Percentiles rank a stretch among this genome's conserved stretches.
These are phyloP conservation scores for Podospora pseudopauciseta DNA, from an alignment of 495 filamentous ascomycete genomes.

Conservation along the genomic window DNA sequence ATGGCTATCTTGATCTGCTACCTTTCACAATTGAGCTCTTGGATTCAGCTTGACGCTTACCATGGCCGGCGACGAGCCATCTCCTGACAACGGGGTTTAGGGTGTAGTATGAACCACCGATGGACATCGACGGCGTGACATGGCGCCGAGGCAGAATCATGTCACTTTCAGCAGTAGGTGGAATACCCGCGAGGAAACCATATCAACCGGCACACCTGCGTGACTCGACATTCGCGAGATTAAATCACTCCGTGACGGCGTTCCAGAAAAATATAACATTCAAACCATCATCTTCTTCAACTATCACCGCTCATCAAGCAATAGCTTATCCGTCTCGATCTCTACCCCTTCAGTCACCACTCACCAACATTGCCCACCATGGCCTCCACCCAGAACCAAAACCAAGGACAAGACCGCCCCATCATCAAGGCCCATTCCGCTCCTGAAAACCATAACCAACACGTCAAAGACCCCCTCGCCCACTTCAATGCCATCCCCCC, in stretches of 20 bases:
- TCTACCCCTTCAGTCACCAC: not conserved
- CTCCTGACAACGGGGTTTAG: not conserved
- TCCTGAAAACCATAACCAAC: conserved; percentile 23
- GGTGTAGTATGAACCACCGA: not conserved
- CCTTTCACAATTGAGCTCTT: not conserved
- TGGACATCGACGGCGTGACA: not conserved
- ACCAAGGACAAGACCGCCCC: not conserved
- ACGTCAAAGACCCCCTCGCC: conserved; percentile 21
- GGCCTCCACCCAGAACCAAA: conserved; percentile 1
- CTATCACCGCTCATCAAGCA: not conserved
- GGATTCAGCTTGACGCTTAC: not conserved
- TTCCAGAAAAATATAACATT: not conserved
- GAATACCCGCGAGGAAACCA: no score
- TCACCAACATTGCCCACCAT: not conserved
- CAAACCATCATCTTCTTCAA: not conserved
- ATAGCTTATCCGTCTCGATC: not conserved
- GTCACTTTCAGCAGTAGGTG: not conserved
- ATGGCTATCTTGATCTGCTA: not conserved
- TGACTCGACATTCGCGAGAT: not conserved
- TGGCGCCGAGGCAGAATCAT: not conserved
- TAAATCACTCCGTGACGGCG: no score
- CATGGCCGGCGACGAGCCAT: not conserved
- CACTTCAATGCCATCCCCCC: conserved; percentile 28
- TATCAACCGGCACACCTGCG: not conserved
- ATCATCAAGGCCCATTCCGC: conserved; percentile 12